Evolutionary conservation across 768 basidiomycete species (phyloP).

Genomic region (Dendrothele bispora): DNA sequence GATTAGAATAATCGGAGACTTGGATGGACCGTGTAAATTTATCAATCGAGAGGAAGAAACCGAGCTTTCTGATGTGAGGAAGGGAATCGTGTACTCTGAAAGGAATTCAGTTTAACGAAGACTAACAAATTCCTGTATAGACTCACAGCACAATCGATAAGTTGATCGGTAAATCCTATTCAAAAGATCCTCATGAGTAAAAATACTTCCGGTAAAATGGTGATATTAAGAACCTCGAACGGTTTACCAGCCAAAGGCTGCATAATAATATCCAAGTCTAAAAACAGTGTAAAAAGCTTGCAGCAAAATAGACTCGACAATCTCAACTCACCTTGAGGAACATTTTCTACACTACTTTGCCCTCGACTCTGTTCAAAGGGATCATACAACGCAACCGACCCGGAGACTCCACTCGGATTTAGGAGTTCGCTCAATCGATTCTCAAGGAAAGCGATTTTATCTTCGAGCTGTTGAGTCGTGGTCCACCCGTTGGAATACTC

Average conservation of each 20-base stretch:
- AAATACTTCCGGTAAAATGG: too few relatives aligned
- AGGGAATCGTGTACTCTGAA: slow-evolving; percentile 25
- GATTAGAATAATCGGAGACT: too few relatives aligned
- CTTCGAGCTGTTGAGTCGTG: slow-evolving; percentile 35
- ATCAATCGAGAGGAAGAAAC: slow-evolving; percentile 39
- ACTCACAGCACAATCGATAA: not conserved
- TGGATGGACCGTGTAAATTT: not conserved
- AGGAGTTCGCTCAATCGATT: slow-evolving; percentile 34
- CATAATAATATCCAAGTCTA: too few relatives aligned
- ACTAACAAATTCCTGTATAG: not conserved
- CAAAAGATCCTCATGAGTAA: too few relatives aligned
- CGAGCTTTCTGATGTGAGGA: slow-evolving; percentile 35
- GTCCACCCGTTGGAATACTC: slow-evolving; percentile 44
- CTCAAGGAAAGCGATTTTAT: slow-evolving; percentile 34
- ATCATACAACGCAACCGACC: slow-evolving; percentile 1
- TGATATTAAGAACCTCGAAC: too few relatives aligned
- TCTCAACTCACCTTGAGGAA: too few relatives aligned
- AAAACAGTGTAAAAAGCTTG: too few relatives aligned
- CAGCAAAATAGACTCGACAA: too few relatives aligned
- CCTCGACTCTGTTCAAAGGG: slow-evolving; percentile 6
- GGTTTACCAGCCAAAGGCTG: too few relatives aligned
- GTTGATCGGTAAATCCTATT: too few relatives aligned
- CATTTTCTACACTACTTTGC: too few relatives aligned
- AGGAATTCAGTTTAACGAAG: not conserved
- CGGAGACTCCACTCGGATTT: slow-evolving; percentile 16